These are phyloP conservation scores for Hibiscus mutabilis DNA, from an alignment of 345 rosid genomes.

Conservation along the genomic window DNA sequence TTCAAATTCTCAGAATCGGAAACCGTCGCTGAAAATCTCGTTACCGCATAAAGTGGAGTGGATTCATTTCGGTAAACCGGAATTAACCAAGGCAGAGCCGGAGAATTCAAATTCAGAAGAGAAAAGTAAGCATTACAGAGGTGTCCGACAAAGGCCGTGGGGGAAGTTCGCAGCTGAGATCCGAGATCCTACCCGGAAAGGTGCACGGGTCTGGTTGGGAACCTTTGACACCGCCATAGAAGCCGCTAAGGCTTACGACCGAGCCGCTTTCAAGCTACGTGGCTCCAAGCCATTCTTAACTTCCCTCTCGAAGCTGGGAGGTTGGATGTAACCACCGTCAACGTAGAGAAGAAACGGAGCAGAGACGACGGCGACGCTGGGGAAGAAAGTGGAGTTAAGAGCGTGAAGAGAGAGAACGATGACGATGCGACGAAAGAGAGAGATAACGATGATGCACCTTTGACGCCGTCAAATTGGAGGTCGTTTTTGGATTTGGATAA, in stretches of 20 bases:
- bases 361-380: constrained; percentile 21
- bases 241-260: constrained; percentile 86
- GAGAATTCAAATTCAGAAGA: constrained; percentile 16
- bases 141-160: constrained; percentile 92
- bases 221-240: constrained; percentile 64
- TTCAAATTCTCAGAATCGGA: constrained; percentile 24
- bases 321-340: constrained; percentile 17
- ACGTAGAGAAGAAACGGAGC: constrained; percentile 36
- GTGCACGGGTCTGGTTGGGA: constrained; percentile 82
- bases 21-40: constrained; percentile 45
- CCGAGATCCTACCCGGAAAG: constrained; percentile 70
- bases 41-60: constrained; percentile 43
- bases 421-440: constrained; percentile 10
- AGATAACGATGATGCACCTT: constrained; percentile 16
- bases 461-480: constrained; percentile 40
- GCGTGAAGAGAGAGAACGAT: constrained; percentile 27
- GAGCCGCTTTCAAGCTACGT: constrained; percentile 71
- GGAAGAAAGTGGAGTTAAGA: constrained; percentile 13
- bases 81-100: constrained; percentile 3
- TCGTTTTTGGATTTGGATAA: constrained; percentile 28
- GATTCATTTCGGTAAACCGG: constrained; percentile 34
- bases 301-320: constrained; percentile 74
- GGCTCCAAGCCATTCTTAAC: constrained; percentile 78
- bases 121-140: constrained; percentile 57
- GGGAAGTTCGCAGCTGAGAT: constrained; percentile 97